Conservation (phyloP, 2,329 filamentous ascomycete species). For the Aspergillus eucalypticola region DNA sequence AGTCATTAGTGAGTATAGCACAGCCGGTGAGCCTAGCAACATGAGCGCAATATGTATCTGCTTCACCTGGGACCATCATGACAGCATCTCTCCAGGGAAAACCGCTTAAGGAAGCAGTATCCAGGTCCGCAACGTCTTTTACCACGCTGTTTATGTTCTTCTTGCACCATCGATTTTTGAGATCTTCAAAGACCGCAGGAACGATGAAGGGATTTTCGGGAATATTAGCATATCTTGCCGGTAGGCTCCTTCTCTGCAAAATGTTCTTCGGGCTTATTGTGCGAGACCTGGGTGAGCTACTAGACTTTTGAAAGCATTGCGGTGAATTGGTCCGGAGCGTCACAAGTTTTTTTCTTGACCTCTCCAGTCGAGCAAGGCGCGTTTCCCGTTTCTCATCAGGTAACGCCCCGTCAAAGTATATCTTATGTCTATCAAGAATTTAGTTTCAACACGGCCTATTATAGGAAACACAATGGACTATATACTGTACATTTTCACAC, state of each 20-base stretch:
- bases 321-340: slow-evolving; percentile 46
- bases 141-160: slow-evolving; percentile 25
- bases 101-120: slow-evolving; percentile 29
- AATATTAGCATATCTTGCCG: slow-evolving; percentile 36
- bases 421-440: slow-evolving; percentile 54
- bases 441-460: slow-evolving; percentile 16
- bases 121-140: slow-evolving; percentile 19
- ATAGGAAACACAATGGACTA: slow-evolving; percentile 17
- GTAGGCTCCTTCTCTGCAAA: slow-evolving; percentile 27
- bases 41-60: slow-evolving; percentile 75
- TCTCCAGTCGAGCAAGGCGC: slow-evolving; percentile 62
- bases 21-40: slow-evolving; percentile 58
- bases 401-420: slow-evolving; percentile 85
- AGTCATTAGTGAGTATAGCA: slow-evolving; percentile 77
- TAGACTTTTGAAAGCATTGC: slow-evolving; percentile 25
- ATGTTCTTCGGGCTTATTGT: slow-evolving; percentile 25
- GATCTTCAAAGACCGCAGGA: slow-evolving; percentile 70
- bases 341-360: slow-evolving; percentile 59
- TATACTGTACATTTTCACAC: slow-evolving; percentile 70
- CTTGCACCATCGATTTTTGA: slow-evolving; percentile 52
- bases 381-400: slow-evolving; percentile 65
- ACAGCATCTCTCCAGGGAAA: slow-evolving; percentile 43
- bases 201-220: slow-evolving; percentile 71
- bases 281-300: slow-evolving; percentile 9
- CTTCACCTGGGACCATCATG: slow-evolving; percentile 75